Conservation (phyloP, 352 stramenopile genomes). For the Phytophthora pseudosyringae region DNA sequence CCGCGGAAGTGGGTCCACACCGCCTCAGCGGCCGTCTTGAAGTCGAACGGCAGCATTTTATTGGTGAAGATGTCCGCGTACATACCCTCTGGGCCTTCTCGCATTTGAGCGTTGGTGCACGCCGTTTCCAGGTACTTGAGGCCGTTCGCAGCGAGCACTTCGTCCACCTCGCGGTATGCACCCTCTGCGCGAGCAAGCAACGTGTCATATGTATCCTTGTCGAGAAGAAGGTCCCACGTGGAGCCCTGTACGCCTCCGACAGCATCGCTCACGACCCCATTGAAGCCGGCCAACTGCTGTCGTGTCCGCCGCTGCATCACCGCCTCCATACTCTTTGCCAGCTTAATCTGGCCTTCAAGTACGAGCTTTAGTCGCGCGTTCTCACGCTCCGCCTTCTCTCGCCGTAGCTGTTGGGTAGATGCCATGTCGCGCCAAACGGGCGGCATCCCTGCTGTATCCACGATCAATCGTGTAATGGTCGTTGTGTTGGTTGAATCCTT, state of each 20-base stretch:
- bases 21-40: conserved; percentile 39
- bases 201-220: conserved; percentile 44
- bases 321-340: conserved; percentile 55
- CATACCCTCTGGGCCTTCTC: conserved; percentile 43
- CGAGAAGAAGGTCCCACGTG: conserved; percentile 40
- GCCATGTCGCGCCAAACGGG: conserved; percentile 49
- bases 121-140: conserved; percentile 41
- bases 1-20: conserved; percentile 60
- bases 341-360: conserved; percentile 53
- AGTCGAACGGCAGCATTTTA: conserved; percentile 58
- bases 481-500: conserved; percentile 21
- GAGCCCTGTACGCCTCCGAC: conserved; percentile 19
- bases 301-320: conserved; percentile 42
- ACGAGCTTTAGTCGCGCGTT: conserved; percentile 57
- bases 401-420: conserved; percentile 34
- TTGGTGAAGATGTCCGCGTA: conserved; percentile 54
- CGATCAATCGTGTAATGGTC: conserved; percentile 12
- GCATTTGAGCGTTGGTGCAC: conserved; percentile 42
- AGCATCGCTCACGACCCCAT: conserved; percentile 30
- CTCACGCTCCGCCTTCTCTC: conserved; percentile 48
- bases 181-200: conserved; percentile 38
- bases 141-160: conserved; percentile 46
- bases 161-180: conserved; percentile 46
- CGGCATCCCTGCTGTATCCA: conserved; percentile 17
- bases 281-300: conserved; percentile 41